Percentiles rank a stretch among this genome's conserved stretches.
Conservation (phyloP, 2,329 filamentous ascomycete genomes). For the Fusarium globosum region DNA sequence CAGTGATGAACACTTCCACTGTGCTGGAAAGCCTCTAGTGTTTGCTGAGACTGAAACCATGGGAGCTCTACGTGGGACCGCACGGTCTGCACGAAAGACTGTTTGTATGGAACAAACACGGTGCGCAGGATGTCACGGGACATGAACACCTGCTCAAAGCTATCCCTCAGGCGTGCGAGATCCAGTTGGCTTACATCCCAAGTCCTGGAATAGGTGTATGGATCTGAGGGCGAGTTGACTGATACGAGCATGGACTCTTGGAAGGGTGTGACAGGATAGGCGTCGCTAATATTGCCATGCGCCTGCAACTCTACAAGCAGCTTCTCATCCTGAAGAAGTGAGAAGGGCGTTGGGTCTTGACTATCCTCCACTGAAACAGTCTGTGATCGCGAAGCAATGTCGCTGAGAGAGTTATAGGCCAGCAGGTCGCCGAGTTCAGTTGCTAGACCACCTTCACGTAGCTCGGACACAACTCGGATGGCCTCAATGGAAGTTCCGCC, state of each 20-base stretch:
- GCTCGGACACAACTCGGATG: neutral
- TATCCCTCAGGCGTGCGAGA: slow-evolving; percentile 1
- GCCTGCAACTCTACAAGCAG: neutral
- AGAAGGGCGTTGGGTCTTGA: slow-evolving; percentile 21
- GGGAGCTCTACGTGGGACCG: neutral
- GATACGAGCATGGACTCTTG: slow-evolving; percentile 37
- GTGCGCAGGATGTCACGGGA: slow-evolving; percentile 29
- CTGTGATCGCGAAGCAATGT: neutral
- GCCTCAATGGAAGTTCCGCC: slow-evolving; percentile 24
- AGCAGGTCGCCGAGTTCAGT: slow-evolving; percentile 7
- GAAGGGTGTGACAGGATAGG: slow-evolving; percentile 40
- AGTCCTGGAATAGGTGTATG: slow-evolving; percentile 32
- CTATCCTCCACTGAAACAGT: neutral
- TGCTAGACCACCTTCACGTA: slow-evolving; percentile 8
- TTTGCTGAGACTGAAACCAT: neutral
- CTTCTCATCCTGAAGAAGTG: slow-evolving; percentile 8
- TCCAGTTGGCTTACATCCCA: slow-evolving; percentile 28
- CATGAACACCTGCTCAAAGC: slow-evolving; percentile 25
- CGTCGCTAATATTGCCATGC: slow-evolving; percentile 12
- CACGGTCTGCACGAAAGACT: neutral
- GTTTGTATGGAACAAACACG: slow-evolving; percentile 21
- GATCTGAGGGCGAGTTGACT: neutral
- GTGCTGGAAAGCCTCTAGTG: neutral
- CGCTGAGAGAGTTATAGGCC: neutral
- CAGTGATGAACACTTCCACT: neutral